phyloP scores from a whole-genome alignment of 495 filamentous ascomycete genomes.

The Trichoderma gamsii region DNA sequence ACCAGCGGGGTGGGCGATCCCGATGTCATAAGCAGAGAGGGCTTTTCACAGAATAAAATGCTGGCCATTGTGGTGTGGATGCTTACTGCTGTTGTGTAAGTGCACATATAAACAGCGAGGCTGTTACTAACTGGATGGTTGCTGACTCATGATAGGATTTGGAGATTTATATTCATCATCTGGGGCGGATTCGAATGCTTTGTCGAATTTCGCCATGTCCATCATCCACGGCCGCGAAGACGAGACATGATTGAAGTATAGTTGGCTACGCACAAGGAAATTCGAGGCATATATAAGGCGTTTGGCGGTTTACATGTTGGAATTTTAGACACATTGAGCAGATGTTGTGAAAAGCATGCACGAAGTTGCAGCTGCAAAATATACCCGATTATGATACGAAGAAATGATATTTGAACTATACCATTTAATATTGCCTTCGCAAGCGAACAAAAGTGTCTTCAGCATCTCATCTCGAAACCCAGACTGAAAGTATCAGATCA shows the following conservation, averaged over 20 bases:
- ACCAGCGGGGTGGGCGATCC: not conserved
- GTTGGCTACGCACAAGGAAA: not conserved
- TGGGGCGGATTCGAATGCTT: slow-evolving; percentile 10
- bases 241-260: not conserved
- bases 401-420: no score
- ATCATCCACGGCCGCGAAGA: not conserved
- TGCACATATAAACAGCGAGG: not conserved
- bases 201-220: not conserved
- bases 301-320: not conserved
- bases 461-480: no score
- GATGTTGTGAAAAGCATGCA: not conserved
- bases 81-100: slow-evolving; percentile 9
- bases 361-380: not conserved
- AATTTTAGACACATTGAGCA: no score
- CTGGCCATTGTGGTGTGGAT: slow-evolving; percentile 5
- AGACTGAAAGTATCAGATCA: no score
- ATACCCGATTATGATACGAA: no score
- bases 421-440: no score
- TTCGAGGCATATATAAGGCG: not conserved
- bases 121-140: not conserved
- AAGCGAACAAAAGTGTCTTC: no score
- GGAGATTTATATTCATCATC: slow-evolving; percentile 7
- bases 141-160: not conserved
- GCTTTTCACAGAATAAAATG: not conserved
- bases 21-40: slow-evolving; percentile 1